Evolutionary conservation across 805 yeast genomes (phyloP), one percentile per base, ranked within the genome.

Genomic region (Wickerhamomyces bisporus): DNA sequence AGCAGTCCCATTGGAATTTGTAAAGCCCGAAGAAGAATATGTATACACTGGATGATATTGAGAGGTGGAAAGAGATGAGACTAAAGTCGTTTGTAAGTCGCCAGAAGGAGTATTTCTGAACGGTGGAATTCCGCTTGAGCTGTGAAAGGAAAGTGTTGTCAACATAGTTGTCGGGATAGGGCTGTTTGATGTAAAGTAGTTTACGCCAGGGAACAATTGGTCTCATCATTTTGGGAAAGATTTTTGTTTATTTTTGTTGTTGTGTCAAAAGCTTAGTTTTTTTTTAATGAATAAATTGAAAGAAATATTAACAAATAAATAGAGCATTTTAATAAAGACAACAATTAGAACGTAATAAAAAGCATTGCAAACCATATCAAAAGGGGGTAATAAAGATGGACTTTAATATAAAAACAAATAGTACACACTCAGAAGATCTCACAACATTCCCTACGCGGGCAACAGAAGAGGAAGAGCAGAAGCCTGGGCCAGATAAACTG

Each of bases 81-180:
- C 84, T 67, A 47, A 86, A 81, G 52, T 85, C 95, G n/a, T 67
- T 64, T n/a, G 72, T 68, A n/a, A 87, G 63, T 32, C 77, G 74
- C 65, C 69, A 61, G 50, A 73, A 81, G 1, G 84, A 71, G 57
- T 86, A 81, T 36, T 68, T 68, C 16, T 75, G 73, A 25, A 86
- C 93, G 3, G 89, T 79, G 19, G 87, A 68, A 61, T 87, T 87
- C 28, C 93, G 66, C 47, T 77, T 77, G 42, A 87, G 68, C 55
- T 84, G 94, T 3, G 87, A 77, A n/a, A 89, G 66, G 55, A 91
- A 91, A 3, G 88, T 73, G 2, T 65, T 62, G 55, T 88, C 94
- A 2, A 95, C 91, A 61, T 86, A 86, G 60, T 89, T 93, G 58
- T 91, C 98, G 0, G 95, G 94, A 53, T 79, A 89, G 12, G 83